Evolutionary conservation across 257 asterid genomes (phyloP).

Genomic region (Gentiana dahurica): DNA sequence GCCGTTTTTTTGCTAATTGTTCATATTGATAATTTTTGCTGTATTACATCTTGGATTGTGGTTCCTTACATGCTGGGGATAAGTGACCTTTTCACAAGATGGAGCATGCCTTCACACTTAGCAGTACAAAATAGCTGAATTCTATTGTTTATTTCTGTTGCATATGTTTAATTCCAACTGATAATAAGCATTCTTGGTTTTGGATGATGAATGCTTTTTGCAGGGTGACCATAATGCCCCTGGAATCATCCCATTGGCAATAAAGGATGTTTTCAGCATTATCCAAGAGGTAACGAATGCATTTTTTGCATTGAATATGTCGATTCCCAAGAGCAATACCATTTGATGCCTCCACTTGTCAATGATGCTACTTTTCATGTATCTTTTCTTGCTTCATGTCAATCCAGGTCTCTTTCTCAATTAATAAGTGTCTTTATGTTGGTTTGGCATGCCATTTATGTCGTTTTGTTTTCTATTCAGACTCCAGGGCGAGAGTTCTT

Average conservation of each 20-base stretch:
- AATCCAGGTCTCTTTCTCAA: background rate
- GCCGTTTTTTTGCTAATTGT: too few species aligned
- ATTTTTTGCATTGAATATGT: slow-evolving; percentile 4
- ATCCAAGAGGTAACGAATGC: slow-evolving; percentile 81
- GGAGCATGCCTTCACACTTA: too few species aligned
- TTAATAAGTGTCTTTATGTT: too few species aligned
- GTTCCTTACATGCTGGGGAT: too few species aligned
- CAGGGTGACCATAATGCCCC: slow-evolving; percentile 94
- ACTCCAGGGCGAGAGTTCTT: slow-evolving; percentile 97
- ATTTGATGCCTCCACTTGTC: too few species aligned
- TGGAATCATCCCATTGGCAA: slow-evolving; percentile 93
- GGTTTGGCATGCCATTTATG: background rate
- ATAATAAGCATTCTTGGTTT: too few species aligned
- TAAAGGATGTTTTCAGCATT: slow-evolving; percentile 96
- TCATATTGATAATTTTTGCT: too few species aligned
- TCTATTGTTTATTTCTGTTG: background rate
- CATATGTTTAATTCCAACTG: background rate
- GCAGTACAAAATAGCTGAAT: too few species aligned
- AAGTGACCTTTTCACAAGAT: too few species aligned
- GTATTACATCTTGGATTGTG: too few species aligned
- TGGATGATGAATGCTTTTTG: slow-evolving; percentile 9
- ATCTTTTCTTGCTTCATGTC: background rate
- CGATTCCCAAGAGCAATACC: background rate
- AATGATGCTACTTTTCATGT: slow-evolving; percentile 2
- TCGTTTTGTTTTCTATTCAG: slow-evolving; percentile 38